phyloP scores from a whole-genome alignment of 83 land plant genomes.

The Larix sibirica region DNA sequence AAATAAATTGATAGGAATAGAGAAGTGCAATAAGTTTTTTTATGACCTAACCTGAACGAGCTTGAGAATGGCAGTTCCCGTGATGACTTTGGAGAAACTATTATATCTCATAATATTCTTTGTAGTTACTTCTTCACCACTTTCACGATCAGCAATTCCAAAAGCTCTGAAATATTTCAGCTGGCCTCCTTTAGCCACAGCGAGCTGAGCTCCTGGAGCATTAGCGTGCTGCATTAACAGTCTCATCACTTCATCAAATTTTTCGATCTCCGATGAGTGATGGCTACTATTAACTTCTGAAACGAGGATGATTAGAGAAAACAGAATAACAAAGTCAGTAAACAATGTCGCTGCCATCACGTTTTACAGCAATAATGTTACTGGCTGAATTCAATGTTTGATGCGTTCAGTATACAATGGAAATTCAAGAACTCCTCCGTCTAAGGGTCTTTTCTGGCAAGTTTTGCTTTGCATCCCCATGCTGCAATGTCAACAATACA shows the following conservation, averaged over 20 bases:
- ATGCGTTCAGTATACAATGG: no score
- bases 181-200: neutral
- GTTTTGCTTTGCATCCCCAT: no score
- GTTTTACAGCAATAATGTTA: no score
- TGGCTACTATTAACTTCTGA: neutral
- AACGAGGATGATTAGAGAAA: no score
- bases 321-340: no score
- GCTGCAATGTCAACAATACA: no score
- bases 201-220: neutral
- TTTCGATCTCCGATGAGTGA: neutral
- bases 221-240: neutral
- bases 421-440: no score
- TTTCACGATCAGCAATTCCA: neutral
- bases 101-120: neutral
- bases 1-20: no score
- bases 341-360: no score
- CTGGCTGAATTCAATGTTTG: no score
- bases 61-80: neutral
- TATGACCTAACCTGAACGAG: neutral
- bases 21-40: neutral
- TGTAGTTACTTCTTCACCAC: neutral
- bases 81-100: neutral
- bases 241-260: neutral
- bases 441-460: no score
- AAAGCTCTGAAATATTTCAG: constrained; percentile 6